phyloP scores from a whole-genome alignment of 805 yeast genomes.

The Starmerella potacharoeniae region DNA sequence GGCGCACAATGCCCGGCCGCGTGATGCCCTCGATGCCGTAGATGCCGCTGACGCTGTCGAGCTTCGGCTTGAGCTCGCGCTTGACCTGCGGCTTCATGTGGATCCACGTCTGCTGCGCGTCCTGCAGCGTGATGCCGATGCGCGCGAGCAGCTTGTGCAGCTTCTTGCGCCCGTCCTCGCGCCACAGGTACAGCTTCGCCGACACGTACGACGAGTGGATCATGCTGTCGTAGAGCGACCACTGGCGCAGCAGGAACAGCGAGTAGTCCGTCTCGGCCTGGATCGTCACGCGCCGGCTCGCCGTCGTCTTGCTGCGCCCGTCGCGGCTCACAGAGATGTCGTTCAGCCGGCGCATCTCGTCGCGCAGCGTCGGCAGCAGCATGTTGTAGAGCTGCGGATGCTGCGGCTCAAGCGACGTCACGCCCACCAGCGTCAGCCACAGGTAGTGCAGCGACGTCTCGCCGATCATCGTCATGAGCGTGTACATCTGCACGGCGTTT shows the following conservation, averaged over 20 bases:
- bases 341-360: slow-evolving; percentile 67
- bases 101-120: slow-evolving; percentile 87
- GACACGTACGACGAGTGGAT: slow-evolving; percentile 84
- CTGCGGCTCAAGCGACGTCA: slow-evolving; percentile 63
- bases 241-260: slow-evolving; percentile 75
- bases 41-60: slow-evolving; percentile 55
- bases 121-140: slow-evolving; percentile 84
- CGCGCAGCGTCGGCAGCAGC: slow-evolving; percentile 61
- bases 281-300: slow-evolving; percentile 32
- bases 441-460: slow-evolving; percentile 57
- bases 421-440: slow-evolving; percentile 85
- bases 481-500: slow-evolving; percentile 65
- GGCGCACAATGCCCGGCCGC: slow-evolving; percentile 74
- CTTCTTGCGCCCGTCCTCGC: slow-evolving; percentile 78
- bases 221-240: slow-evolving; percentile 86
- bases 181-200: slow-evolving; percentile 78
- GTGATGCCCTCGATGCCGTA: slow-evolving; percentile 77
- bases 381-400: slow-evolving; percentile 62
- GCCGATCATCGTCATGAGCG: slow-evolving; percentile 69
- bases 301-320: slow-evolving; percentile 16
- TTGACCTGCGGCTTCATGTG: slow-evolving; percentile 77
- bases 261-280: slow-evolving; percentile 74
- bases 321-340: neutral
- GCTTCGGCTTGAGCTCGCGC: slow-evolving; percentile 55
- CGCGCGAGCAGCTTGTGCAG: slow-evolving; percentile 86